phyloP scores from a whole-genome alignment of 805 yeast species.

The Zygosaccharomyces bisporus region DNA sequence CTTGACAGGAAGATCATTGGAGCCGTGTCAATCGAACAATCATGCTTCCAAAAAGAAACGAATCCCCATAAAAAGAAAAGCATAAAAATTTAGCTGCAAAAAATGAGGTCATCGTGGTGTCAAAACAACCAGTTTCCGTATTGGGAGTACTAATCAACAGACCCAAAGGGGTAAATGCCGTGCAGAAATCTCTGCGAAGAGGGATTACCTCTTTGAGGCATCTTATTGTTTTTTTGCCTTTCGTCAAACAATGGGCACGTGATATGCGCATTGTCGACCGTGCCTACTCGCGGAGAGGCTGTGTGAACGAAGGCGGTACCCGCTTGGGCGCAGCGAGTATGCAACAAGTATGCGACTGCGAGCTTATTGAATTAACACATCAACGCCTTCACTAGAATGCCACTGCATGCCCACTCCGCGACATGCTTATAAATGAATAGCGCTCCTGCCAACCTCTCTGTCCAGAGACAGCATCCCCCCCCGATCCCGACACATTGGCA shows the following conservation, averaged over 20 bases:
- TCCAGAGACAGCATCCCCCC: no score
- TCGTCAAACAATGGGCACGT: background rate
- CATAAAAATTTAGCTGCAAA: background rate
- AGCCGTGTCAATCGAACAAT: background rate
- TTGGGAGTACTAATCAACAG: background rate
- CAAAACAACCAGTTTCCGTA: background rate
- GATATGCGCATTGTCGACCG: no score
- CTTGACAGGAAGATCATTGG: background rate
- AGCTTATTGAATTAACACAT: no score
- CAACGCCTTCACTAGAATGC: no score
- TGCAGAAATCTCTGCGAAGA: background rate
- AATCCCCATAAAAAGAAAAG: background rate
- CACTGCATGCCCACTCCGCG: no score
- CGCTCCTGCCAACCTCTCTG: no score
- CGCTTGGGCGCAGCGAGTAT: no score
- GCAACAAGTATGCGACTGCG: no score
- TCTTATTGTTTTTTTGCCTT: background rate
- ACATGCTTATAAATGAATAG: no score
- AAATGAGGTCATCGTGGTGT: background rate
- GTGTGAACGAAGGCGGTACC: no score
- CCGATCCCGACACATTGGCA: no score
- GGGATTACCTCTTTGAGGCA: background rate
- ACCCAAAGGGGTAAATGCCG: background rate
- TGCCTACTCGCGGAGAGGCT: no score
- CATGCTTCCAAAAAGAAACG: background rate